Percentiles rank a stretch among this genome's conserved stretches.
Evolutionary conservation across 495 filamentous ascomycete species (phyloP).

Genomic region (Talaromyces liani): DNA sequence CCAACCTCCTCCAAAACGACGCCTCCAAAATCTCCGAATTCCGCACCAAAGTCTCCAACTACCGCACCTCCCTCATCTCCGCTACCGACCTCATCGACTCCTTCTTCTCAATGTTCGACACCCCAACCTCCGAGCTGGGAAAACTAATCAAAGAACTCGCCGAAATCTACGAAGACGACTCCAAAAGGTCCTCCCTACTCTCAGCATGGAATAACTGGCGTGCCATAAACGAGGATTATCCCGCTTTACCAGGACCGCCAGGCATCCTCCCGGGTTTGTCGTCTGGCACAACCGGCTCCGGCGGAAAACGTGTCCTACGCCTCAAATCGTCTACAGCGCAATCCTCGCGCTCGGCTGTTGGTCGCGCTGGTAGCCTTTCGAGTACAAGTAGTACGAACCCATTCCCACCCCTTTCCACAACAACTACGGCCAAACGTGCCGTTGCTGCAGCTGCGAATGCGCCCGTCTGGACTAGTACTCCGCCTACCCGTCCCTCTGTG

Average conservation of each 20-base stretch:
- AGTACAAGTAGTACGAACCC: slow-evolving; percentile 24
- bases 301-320: slow-evolving; percentile 56
- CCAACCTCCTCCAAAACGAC: slow-evolving; percentile 70
- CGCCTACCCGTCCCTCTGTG: slow-evolving; percentile 19
- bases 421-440: slow-evolving; percentile 19
- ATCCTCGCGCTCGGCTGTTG: slow-evolving; percentile 56
- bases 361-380: slow-evolving; percentile 31
- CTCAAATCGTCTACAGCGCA: slow-evolving; percentile 73
- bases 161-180: slow-evolving; percentile 81
- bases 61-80: slow-evolving; percentile 55
- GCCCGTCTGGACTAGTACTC: slow-evolving; percentile 19
- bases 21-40: slow-evolving; percentile 64
- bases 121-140: slow-evolving; percentile 66
- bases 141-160: slow-evolving; percentile 88
- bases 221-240: slow-evolving; percentile 93
- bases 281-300: slow-evolving; percentile 27
- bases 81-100: slow-evolving; percentile 72
- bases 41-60: slow-evolving; percentile 68
- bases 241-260: slow-evolving; percentile 68
- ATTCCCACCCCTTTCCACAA: slow-evolving; percentile 41
- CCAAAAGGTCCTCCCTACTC: slow-evolving; percentile 62
- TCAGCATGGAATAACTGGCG: slow-evolving; percentile 92
- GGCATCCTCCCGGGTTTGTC: slow-evolving; percentile 49
- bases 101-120: slow-evolving; percentile 79
- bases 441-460: slow-evolving; percentile 24